Evolutionary conservation across 768 basidiomycete species (phyloP).

Genomic region (Trametes coccinea): DNA sequence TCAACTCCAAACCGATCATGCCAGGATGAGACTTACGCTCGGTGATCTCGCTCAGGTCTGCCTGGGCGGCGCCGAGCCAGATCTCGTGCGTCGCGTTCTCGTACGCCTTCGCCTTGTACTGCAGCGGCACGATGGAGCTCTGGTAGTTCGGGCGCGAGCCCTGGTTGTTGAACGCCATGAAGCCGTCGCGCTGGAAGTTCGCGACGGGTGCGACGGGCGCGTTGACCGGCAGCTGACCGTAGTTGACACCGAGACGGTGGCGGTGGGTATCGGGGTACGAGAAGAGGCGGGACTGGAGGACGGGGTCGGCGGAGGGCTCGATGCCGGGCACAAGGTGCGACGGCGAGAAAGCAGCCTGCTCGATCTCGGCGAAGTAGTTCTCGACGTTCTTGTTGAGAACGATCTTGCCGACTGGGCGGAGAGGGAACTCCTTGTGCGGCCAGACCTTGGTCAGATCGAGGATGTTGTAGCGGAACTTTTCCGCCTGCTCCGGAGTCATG

Average conservation of each 20-base stretch:
- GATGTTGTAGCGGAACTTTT: conserved; percentile 87
- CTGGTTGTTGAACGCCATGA: conserved; percentile 69
- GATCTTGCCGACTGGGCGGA: conserved; percentile 84
- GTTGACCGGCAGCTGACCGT: conserved; percentile 89
- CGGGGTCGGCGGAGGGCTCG: conserved; percentile 89
- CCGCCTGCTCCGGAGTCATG: conserved; percentile 91
- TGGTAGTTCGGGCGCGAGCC: conserved; percentile 87
- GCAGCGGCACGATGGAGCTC: conserved; percentile 71
- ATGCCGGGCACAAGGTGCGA: conserved; percentile 87
- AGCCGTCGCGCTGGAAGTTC: conserved; percentile 94
- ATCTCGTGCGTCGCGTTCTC: conserved; percentile 60
- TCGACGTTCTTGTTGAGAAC: conserved; percentile 75
- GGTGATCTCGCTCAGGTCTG: conserved; percentile 71
- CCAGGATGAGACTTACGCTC: conserved; percentile 58
- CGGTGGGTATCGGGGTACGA: conserved; percentile 89
- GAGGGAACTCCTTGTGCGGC: conserved; percentile 86
- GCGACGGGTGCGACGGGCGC: conserved; percentile 67
- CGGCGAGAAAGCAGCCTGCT: conserved; percentile 89
- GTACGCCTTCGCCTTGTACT: conserved; percentile 48
- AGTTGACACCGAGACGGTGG: conserved; percentile 79
- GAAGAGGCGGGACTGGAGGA: conserved; percentile 93
- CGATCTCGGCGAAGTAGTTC: conserved; percentile 95
- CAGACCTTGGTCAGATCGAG: conserved; percentile 92
- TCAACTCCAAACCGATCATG: neutral
- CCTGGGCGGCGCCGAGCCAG: conserved; percentile 69